phyloP scores from a whole-genome alignment of 225 moss, liverwort and hornwort species.

The Marchantia polymorpha region DNA sequence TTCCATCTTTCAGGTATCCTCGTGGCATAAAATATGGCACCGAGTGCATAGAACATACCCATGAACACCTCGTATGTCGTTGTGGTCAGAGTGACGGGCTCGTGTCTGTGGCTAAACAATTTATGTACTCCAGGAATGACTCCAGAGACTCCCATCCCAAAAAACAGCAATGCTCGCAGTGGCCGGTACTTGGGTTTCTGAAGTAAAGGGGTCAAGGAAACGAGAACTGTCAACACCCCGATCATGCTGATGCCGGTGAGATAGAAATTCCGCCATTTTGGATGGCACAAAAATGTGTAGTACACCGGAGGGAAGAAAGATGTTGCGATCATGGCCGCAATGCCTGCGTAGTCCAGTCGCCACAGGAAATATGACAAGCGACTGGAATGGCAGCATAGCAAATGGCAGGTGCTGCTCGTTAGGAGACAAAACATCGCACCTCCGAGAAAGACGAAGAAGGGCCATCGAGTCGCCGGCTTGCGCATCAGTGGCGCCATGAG shows the following conservation, averaged over 20 bases:
- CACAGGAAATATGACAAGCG: slow-evolving; percentile 64
- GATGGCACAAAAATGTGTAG: slow-evolving; percentile 90
- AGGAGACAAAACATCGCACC: slow-evolving; percentile 93
- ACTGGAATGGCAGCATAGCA: slow-evolving; percentile 85
- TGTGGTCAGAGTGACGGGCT: slow-evolving; percentile 66
- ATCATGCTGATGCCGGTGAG: slow-evolving; percentile 58
- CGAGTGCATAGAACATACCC: slow-evolving; percentile 68
- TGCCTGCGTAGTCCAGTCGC: slow-evolving; percentile 95
- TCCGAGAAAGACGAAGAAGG: slow-evolving; percentile 78
- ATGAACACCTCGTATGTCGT: slow-evolving; percentile 75
- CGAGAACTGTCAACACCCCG: slow-evolving; percentile 56
- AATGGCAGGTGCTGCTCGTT: slow-evolving; percentile 83
- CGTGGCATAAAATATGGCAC: slow-evolving; percentile 72
- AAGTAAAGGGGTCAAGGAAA: slow-evolving; percentile 68
- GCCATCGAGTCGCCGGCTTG: slow-evolving; percentile 66
- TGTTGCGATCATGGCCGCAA: slow-evolving; percentile 91
- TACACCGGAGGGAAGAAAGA: slow-evolving; percentile 94
- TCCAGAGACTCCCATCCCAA: slow-evolving; percentile 81
- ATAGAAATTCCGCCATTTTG: slow-evolving; percentile 77
- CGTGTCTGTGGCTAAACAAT: slow-evolving; percentile 64
- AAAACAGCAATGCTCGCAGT: slow-evolving; percentile 72
- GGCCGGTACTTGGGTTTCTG: slow-evolving; percentile 74
- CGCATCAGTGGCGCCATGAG: slow-evolving; percentile 56
- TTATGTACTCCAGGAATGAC: slow-evolving; percentile 81
- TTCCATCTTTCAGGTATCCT: slow-evolving; percentile 89